Base-by-base conservation (phyloP, 2,329 filamentous ascomycete genomes). In the Colletotrichum cereale region DNA sequence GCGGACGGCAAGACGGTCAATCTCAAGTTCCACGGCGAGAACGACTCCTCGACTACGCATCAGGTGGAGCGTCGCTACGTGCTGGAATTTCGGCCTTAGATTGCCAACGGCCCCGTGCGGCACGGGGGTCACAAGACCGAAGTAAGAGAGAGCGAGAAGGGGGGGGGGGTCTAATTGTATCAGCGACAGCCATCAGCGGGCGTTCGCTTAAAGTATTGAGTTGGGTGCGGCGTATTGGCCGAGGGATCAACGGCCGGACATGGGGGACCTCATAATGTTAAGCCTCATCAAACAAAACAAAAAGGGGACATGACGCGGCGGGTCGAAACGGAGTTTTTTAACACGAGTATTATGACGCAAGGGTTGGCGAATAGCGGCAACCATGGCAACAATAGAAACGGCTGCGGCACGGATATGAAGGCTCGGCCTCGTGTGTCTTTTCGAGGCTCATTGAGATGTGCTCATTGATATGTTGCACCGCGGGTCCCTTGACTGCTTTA, bases 1-100 rank as follows among this genome's bases (percentile, higher is more conserved):
- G 83, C 83, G 48, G 79, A 85, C 72, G 77, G 85, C 50, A 87
- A 86, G 66, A 73, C 61, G 72, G 89, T 92, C 52, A 88, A 88
- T 67, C 84, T 96, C 74, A 90, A 93, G 73, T 96, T 96, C 76
- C 93, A 96, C 78, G 93, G 93, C 18, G 92, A 95, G 76, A 92
- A 94, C 78, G 92, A 92, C 76, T 88, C 85, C 73, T 91, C 90
- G 75, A 93, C 90, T 74, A 88, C 93, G 79, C 92, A 93, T 81
- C 89, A 92, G 74, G 93, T 96, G 31, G 92, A 93, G 75, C 85
- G 92, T 71, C 87, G 93, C 61, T 93, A 93, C 78, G 93, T 96
- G 11, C 87, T 96, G 62, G 93, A 96, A 77, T 92, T 93, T 75
- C 84, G 90, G 53, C 76, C 78, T 24, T 84, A 75, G 58, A 31